Evolutionary conservation across 2,329 filamentous ascomycete genomes (phyloP).

Genomic region (Nemania serpens): DNA sequence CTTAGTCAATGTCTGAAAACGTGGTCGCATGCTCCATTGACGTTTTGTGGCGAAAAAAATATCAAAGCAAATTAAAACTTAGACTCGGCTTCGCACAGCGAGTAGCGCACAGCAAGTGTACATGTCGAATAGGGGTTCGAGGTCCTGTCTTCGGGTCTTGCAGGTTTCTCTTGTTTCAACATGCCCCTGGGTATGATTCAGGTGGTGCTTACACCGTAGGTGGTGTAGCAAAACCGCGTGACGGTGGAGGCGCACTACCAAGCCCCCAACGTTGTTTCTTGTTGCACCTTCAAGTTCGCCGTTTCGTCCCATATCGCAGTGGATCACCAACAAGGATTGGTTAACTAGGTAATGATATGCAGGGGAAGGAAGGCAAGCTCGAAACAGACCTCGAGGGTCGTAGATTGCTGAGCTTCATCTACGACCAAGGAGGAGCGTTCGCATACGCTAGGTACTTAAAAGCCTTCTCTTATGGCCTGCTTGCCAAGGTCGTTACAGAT

Average conservation of each 20-base stretch:
- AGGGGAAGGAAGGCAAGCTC: conserved; percentile 15
- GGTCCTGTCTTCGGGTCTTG: neutral
- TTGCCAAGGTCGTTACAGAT: neutral
- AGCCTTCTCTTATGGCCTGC: neutral
- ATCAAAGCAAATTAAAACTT: no score
- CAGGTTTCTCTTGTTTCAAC: neutral
- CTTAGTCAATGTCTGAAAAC: neutral
- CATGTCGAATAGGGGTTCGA: no score
- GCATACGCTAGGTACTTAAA: neutral
- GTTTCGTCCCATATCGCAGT: conserved; percentile 25
- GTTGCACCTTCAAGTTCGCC: conserved; percentile 7
- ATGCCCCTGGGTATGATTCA: conserved; percentile 3
- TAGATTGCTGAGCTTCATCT: conserved; percentile 11
- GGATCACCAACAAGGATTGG: neutral
- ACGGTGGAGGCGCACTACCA: neutral
- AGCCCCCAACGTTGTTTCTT: conserved; percentile 11
- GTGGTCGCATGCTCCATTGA: no score
- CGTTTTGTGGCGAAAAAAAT: no score
- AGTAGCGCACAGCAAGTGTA: no score
- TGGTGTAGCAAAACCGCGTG: no score
- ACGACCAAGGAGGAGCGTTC: conserved; percentile 2
- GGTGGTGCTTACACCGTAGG: neutral
- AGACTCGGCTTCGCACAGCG: neutral
- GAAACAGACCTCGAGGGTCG: neutral
- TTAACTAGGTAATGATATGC: conserved; percentile 11